Conservation (phyloP, 2,329 filamentous ascomycete genomes). For the Fusarium chuoi region DNA sequence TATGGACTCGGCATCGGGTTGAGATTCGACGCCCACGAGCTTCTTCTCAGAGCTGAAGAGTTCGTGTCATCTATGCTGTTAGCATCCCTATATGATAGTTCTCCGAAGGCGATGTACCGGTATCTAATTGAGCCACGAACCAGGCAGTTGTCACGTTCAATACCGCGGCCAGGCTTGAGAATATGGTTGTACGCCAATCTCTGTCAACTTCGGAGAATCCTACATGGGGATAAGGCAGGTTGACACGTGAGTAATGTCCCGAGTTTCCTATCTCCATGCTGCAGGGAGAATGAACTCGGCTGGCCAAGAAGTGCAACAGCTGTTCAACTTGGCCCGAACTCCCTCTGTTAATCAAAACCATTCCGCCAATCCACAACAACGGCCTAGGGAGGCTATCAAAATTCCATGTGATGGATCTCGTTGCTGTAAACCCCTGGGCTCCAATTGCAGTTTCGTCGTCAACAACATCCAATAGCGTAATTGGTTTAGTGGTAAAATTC, state of each 20-base stretch:
- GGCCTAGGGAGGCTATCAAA: rapidly evolving
- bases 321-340: rapidly evolving
- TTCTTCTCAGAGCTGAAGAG: not conserved
- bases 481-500: conserved; percentile 1
- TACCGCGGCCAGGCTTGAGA: not conserved
- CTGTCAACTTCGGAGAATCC: not conserved
- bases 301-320: too few relatives aligned
- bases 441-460: rapidly evolving
- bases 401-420: rapidly evolving
- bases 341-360: not conserved
- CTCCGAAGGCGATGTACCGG: rapidly evolving
- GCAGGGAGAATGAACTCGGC: too few relatives aligned
- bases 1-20: too few relatives aligned
- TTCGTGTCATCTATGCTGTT: rapidly evolving
- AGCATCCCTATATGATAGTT: not conserved
- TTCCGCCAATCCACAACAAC: not conserved
- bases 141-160: too few relatives aligned
- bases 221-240: not conserved
- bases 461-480: not conserved
- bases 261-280: not conserved
- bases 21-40: not conserved
- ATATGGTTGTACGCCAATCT: not conserved
- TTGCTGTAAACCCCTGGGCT: rapidly evolving
- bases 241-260: not conserved
- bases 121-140: rapidly evolving